Evolutionary conservation across 164 flowering plant species (phyloP).

Genomic region (Brasenia schreberi): DNA sequence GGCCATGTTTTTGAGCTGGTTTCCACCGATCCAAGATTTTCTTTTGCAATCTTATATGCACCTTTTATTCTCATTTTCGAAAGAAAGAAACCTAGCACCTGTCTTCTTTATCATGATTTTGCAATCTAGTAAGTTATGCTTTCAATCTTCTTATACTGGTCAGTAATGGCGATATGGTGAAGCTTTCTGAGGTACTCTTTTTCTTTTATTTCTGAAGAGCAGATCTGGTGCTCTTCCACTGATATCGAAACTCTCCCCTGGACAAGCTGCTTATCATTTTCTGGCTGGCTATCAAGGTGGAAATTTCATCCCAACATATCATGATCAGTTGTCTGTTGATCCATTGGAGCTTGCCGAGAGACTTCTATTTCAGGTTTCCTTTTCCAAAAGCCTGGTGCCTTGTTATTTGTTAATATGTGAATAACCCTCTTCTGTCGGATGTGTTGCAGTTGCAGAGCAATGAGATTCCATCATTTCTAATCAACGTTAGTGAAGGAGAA

Average conservation of each 20-base stretch:
- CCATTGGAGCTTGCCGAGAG: slow-evolving; percentile 36
- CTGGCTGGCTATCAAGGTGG: slow-evolving; percentile 45
- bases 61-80: too few relatives aligned
- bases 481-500: slow-evolving; percentile 28
- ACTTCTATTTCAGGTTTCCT: slow-evolving; percentile 24
- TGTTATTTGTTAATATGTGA: neutral
- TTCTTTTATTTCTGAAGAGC: neutral
- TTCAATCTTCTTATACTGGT: neutral
- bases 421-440: slow-evolving; percentile 4
- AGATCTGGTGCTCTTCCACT: slow-evolving; percentile 38
- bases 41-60: too few relatives aligned
- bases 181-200: too few relatives aligned
- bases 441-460: slow-evolving; percentile 31
- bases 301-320: slow-evolving; percentile 34
- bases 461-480: slow-evolving; percentile 26
- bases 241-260: slow-evolving; percentile 35
- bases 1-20: neutral
- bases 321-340: slow-evolving; percentile 22
- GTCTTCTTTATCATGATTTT: neutral
- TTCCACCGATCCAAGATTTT: neutral
- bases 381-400: neutral
- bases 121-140: neutral
- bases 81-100: neutral
- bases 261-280: slow-evolving; percentile 55
- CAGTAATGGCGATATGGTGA: too few relatives aligned